Evolutionary conservation across 768 basidiomycete species (phyloP), one percentile per base, ranked within the genome.

Genomic region (Auriscalpium orientale): DNA sequence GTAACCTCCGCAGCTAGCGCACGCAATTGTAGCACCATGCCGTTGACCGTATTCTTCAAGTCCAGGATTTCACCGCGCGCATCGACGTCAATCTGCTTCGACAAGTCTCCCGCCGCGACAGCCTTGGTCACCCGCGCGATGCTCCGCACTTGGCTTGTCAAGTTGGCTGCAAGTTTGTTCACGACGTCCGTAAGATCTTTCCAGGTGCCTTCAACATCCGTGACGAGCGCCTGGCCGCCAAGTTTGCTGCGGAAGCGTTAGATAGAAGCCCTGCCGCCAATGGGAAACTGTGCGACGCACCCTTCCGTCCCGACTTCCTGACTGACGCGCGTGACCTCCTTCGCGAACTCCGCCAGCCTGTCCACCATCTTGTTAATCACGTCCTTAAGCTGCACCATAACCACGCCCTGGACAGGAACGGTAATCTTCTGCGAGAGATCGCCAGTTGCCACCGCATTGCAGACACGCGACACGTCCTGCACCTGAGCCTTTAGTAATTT

Each of bases 141-240:
- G 16, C 73, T 74, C 37, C 76, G 74, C 11, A 79, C 79, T 56
- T 79, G 76, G 38, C 65, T 71, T 6, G 86, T 89, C 51, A 89
- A 69, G 70, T 89, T 89, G 8, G 82, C 82, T 3, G 85, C 85
- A 57, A 89, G 71, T 64, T 86, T 85, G 71, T 89, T 89, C 63
- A 89, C 87, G 50, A 87, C 85, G 54, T 81, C 84, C 0, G 88
- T 90, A 53, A 89, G 71, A 67, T 91, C 85, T 38, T 83, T 77
- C 88, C 88, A 90, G 4, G 87, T 88, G 28, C 91, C 91, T 72
- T 92, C 88, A 45, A 91, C 91, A 53, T 89, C 89, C n/a, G 87
- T 69, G 13, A 94, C 91, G 55, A 85, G 76, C 22, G 90, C 90
- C 62, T 91, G 89, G 6, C 89, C 89, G 64, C 89, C 89, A 49